Percentiles rank a stretch among this genome's conserved stretches.
Conservation (phyloP, 2,329 filamentous ascomycete genomes). For the Aspergillus flavus region DNA sequence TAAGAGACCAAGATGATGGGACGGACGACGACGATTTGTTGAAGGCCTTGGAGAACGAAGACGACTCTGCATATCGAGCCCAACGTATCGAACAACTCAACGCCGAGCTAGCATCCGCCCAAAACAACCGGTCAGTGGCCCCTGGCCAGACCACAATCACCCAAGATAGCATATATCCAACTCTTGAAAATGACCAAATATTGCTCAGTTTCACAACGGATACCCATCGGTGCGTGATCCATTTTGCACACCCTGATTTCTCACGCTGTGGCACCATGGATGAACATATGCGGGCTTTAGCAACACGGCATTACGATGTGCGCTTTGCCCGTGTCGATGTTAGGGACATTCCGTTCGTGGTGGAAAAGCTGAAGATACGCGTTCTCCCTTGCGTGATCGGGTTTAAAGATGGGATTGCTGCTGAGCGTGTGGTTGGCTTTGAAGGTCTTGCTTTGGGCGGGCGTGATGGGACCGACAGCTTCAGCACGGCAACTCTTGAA, state of each 20-base stretch:
- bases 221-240: slow-evolving; percentile 60
- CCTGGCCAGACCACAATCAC: slow-evolving; percentile 17
- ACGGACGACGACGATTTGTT: slow-evolving; percentile 64
- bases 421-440: slow-evolving; percentile 51
- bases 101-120: slow-evolving; percentile 55
- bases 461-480: slow-evolving; percentile 41
- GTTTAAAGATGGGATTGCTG: slow-evolving; percentile 49
- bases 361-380: slow-evolving; percentile 49
- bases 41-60: slow-evolving; percentile 56
- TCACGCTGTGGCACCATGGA: slow-evolving; percentile 65
- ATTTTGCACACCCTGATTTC: slow-evolving; percentile 68
- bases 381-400: slow-evolving; percentile 53
- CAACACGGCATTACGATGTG: slow-evolving; percentile 43
- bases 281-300: slow-evolving; percentile 54
- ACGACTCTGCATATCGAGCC: slow-evolving; percentile 59
- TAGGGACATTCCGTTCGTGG: slow-evolving; percentile 50
- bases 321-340: slow-evolving; percentile 51
- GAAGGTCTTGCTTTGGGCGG: slow-evolving; percentile 47
- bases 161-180: slow-evolving; percentile 37
- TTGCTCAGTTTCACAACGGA: slow-evolving; percentile 64
- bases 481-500: slow-evolving; percentile 46
- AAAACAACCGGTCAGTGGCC: slow-evolving; percentile 34
- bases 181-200: slow-evolving; percentile 55
- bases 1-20: slow-evolving; percentile 41
- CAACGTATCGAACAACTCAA: slow-evolving; percentile 63